Evolutionary conservation across 352 stramenopile genomes (phyloP), one percentile per base, ranked within the genome.

Genomic region (Phytophthora europaea): DNA sequence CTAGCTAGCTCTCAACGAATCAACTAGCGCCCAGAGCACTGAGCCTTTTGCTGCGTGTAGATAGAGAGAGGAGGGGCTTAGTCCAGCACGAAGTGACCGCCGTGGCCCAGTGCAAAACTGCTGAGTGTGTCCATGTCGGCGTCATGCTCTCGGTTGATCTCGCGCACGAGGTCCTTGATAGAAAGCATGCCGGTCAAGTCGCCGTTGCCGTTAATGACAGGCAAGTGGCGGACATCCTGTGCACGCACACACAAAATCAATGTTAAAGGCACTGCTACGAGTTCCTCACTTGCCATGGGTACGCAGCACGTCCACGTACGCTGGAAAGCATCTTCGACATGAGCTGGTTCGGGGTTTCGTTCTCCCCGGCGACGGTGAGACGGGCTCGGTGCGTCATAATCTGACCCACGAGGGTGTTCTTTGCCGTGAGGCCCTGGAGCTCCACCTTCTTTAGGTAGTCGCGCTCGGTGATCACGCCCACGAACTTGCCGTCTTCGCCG

Each of bases 381-480:
- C 98, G 98, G 28, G 92, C 88, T 53, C 82, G 87, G 65, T 96
- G 95, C 48, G 97, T 99, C 77, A 96, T 96, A 79, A 99, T 99
- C 90, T 99, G 92, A 57, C 93, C 92, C 26, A 99, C 87, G 23
- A 81, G 81, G 13, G 93, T 98, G 26, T 80, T 79, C 61, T 95
- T 93, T 48, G 87, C 90, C 15, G 90, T 98, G 60, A 97, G 90
- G 9, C 88, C 92, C 59, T 98, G 91, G 47, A 99, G 82, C 70
- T 98, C 97, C 55, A 99, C 94, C 71, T 99, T 99, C 73, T 93
- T 94, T 54, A 99, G 87, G 82, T 99, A 99, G 76, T 99, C 97
- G 67, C 97, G 92, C 85, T 99, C 97, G 54, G 86, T 97, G 36
- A 99, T 82, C 22, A 99, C 82, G 45, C 94, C 94, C 4, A 92